Evolutionary conservation across 2,329 filamentous ascomycete species (phyloP), one percentile per base, ranked within the genome.

Genomic region (Hymenoscyphus fructigenus): DNA sequence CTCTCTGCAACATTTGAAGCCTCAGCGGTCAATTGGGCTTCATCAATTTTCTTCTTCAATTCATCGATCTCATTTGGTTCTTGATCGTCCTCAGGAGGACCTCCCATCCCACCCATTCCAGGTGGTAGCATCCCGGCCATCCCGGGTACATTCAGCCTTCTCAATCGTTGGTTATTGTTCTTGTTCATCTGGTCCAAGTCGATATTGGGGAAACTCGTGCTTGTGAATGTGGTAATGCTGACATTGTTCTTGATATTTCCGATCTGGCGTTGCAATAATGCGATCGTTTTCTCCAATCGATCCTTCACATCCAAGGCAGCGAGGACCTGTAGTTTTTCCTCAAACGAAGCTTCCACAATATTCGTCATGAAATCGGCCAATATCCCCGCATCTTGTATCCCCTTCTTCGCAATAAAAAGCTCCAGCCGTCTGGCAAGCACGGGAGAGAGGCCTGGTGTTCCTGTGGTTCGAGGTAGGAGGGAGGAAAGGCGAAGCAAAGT

Each of bases 341-440:
- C 92, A 68, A 96, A 91, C 10, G 88, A 90, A 60, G 91, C 89
- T 68, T 97, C 92, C 2, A 96, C 86, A 28, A 98, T 85, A 75
- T 97, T 96, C 47, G 92, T 90, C 92, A 99, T 97, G 76, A 98
- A 98, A 76, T 99, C 95, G 6, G 95, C 94, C 10, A 99, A 83
- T 9, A 88, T 81, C 1, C 94, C 94, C 1, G 93, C 93, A 70
- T 98, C 93, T 53, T 86, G 83, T 60, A 95, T 77, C 65, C 92
- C 88, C 75, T 95, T 96, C 76, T 90, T 88, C 36, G 88, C 84
- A 68, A 99, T 97, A 77, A 92, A 95, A 61, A 93, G 80, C 74
- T 98, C 93, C 55, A 99, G 85, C 61, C 93, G 87, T 60, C 93
- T 87, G 0, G 92, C 92, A 61, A 98, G 84, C n/a, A 94, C 81